A percentile compares a stretch with the other conserved stretches of the same genome.
These are phyloP conservation scores for Dactylis glomerata DNA, from an alignment of 176 grass and related monocot species.

Conservation along the genomic window DNA sequence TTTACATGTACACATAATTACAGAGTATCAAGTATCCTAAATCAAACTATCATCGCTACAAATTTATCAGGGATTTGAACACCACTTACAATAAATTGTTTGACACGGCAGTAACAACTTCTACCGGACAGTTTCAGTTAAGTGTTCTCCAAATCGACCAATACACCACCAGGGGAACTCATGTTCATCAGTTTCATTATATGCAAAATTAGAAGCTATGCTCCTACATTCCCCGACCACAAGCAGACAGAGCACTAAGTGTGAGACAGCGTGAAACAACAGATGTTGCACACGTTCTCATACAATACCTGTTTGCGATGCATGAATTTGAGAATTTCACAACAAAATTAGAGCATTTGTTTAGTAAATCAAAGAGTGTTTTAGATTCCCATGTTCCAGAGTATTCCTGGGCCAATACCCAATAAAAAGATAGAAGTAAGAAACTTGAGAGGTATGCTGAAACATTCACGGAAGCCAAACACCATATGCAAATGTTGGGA, in stretches of 20 bases:
- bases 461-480: neutral
- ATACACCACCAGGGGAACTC: neutral
- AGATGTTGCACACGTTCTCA: neutral
- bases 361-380: neutral
- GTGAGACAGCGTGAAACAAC: neutral
- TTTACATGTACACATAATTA: too few species aligned
- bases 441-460: neutral
- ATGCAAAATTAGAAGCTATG: too few species aligned
- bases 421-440: neutral
- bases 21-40: too few species aligned
- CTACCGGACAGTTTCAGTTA: too few species aligned
- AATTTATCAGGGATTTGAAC: too few species aligned
- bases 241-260: neutral
- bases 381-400: neutral
- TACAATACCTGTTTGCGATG: neutral
- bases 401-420: neutral
- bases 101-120: too few species aligned
- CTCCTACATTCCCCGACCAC: too few species aligned
- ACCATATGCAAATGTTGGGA: constrained; percentile 6
- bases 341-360: neutral
- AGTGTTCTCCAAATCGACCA: neutral
- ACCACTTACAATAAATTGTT: too few species aligned
- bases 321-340: neutral
- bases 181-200: neutral
- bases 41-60: too few species aligned